Evolutionary conservation across 2,329 filamentous ascomycete species (phyloP), one percentile per base, ranked within the genome.

Genomic region (Tolypocladium amazonense): DNA sequence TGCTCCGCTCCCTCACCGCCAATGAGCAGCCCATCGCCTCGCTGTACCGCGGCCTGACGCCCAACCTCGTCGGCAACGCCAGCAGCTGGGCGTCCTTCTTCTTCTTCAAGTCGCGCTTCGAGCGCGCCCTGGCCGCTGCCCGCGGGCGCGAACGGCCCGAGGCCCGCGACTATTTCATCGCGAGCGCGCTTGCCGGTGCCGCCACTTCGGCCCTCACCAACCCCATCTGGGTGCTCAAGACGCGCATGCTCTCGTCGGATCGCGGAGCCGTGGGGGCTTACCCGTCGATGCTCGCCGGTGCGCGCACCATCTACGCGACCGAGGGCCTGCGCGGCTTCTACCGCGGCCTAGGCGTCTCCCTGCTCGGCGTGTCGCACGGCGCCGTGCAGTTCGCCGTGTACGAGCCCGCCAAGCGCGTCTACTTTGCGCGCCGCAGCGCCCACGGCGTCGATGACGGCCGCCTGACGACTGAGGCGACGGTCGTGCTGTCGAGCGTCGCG

Each of bases 191-290:
- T 35, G 77, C 81, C 64, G 92, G 93, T 37, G 79, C 88, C 23
- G 73, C 90, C 47, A 96, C 92, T 1, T 88, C 92, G 52, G 76
- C 90, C 37, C 80, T 93, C 65, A 97, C 94, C 37, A 97, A 97
- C 71, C 94, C 94, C 2, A 87, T 99, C 67, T 99, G 94, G 94
- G 94, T 99, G 3, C 86, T 99, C 72, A 97, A 97, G 79, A 97
- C 93, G 11, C 88, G 94, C 63, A 97, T 99, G 92, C 80, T 97
- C 30, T 91, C 92, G 37, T 92, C 90, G 4, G 90, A 94, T 65
- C 83, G 84, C 56, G 79, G 83, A 59, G 81, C 85, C 7, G 83
- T 81, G 2, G 91, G 91, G 18, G 94, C 93, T 1, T 99, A 99
- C 74, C 81, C 84, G 20, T 88, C 84, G 64, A 90, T 97, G 79